Evolutionary conservation across 75 land plant genomes (phyloP).

Genomic region (Pseudotsuga menziesii): DNA sequence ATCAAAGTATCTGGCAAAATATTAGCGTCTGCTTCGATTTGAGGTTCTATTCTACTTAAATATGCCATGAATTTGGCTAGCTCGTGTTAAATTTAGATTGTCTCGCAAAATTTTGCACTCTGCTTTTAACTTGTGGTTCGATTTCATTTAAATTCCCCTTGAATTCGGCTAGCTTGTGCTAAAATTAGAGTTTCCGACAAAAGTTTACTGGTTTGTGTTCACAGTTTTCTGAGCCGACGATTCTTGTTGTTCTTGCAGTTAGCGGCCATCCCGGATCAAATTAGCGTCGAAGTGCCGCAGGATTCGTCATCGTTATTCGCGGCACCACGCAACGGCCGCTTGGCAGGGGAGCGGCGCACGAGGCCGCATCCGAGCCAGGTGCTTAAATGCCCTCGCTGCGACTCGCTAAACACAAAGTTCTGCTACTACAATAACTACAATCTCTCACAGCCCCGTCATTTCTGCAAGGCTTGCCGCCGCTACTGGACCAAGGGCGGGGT

Average conservation of each 20-base stretch:
- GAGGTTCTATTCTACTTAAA: too few species aligned
- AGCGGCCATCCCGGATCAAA: conserved; percentile 2
- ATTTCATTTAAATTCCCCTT: not conserved
- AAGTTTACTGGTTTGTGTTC: not conserved
- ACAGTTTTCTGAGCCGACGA: not conserved
- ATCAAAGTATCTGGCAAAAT: not conserved
- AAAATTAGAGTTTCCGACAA: not conserved
- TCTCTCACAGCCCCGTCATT: conserved; percentile 7
- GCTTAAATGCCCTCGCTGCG: conserved; percentile 14
- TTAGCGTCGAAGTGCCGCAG: not conserved
- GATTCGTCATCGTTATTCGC: not conserved
- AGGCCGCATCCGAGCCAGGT: conserved; percentile 10
- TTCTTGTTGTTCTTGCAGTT: not conserved
- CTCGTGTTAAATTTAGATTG: not conserved
- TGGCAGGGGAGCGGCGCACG: not conserved
- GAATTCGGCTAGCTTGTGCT: not conserved
- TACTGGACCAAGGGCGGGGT: conserved; percentile 14
- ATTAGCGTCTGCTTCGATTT: not conserved
- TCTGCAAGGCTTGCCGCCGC: conserved; percentile 14
- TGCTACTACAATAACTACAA: conserved; percentile 16
- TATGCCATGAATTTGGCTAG: too few species aligned
- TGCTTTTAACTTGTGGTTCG: not conserved
- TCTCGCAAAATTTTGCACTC: not conserved
- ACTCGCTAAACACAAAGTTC: conserved; percentile 10
- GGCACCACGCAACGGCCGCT: not conserved